Conservation (phyloP, 2,329 filamentous ascomycete species). For the Tolypocladium cylindrosporum region DNA sequence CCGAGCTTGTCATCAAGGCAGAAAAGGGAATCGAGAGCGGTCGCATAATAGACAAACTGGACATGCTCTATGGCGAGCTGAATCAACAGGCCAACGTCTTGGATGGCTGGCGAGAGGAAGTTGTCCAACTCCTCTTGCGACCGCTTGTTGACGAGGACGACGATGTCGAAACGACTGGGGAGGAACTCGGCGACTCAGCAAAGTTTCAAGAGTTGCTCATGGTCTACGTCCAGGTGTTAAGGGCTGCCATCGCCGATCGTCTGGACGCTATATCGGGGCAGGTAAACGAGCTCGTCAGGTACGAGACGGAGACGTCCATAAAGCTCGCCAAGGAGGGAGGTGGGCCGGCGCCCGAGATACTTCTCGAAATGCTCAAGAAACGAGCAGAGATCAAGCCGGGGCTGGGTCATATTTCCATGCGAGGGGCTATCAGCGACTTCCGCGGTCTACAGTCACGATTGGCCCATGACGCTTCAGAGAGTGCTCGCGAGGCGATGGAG, state of each 20-base stretch:
- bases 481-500: constrained; percentile 54
- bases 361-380: constrained; percentile 38
- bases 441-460: constrained; percentile 47
- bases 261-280: constrained; percentile 68
- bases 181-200: constrained; percentile 83
- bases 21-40: constrained; percentile 64
- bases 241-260: constrained; percentile 69
- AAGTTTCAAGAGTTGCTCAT: constrained; percentile 83
- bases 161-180: constrained; percentile 63
- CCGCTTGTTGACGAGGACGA: constrained; percentile 78
- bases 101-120: constrained; percentile 63
- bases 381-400: constrained; percentile 39
- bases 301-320: constrained; percentile 58
- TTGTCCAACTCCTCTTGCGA: constrained; percentile 60
- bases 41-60: constrained; percentile 54
- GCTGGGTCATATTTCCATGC: constrained; percentile 51
- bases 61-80: constrained; percentile 53
- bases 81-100: constrained; percentile 64
- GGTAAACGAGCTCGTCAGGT: constrained; percentile 61
- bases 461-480: constrained; percentile 14
- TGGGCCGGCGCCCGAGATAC: constrained; percentile 60
- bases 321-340: constrained; percentile 49
- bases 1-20: constrained; percentile 41
- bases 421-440: constrained; percentile 59
- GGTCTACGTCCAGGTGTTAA: constrained; percentile 71